Evolutionary conservation across 345 rosid genomes (phyloP), one percentile per base, ranked within the genome.

Genomic region (Anastatica hierochuntica): DNA sequence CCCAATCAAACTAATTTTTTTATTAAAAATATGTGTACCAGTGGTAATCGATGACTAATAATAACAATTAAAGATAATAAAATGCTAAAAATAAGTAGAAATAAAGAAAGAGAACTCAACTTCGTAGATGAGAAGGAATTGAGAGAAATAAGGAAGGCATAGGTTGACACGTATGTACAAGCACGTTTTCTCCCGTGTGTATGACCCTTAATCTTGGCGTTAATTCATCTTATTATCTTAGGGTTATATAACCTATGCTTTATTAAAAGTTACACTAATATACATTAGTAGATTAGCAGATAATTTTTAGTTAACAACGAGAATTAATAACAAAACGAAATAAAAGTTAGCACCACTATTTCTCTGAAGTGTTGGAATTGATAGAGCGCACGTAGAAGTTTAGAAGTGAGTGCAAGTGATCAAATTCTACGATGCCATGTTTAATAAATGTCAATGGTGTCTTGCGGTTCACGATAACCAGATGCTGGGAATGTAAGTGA

Each of bases 161-260:
- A 27, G 17, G 48, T 44, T 15, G 64, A 57, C 70, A 66, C 70
- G 70, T 58, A 15, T 7, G 41, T 36, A 18, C 14, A 26, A 50
- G 33, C 64, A 66, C 48, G 64, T 66, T 38, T 50, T 49, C 31
- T 43, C 27, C 42, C 70, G 29, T 43, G 58, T 58, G 47, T 66
- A 47, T 58, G 63, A 59, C 70, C 69, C 63, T 56, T 65, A 57
- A 65, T 26, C 58, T 65, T 65, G 64, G 63, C 69, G 58, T 18
- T 42, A 64, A 56, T 56, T 7, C 63, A n/a, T n/a, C n/a, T n/a
- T n/a, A n/a, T n/a, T 48, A 40, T 63, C 49, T 29, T 54, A 37
- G n/a, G 60, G 27, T 63, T 63, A 53, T 20, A 27, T 19, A 29
- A 63, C 37, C 49, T 43, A 40, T 55, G 68, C n/a, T 43, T 31